These are phyloP conservation scores for Diophrys sp. DNA, from an alignment of 73 alveolate genomes.

Conservation along the genomic window DNA sequence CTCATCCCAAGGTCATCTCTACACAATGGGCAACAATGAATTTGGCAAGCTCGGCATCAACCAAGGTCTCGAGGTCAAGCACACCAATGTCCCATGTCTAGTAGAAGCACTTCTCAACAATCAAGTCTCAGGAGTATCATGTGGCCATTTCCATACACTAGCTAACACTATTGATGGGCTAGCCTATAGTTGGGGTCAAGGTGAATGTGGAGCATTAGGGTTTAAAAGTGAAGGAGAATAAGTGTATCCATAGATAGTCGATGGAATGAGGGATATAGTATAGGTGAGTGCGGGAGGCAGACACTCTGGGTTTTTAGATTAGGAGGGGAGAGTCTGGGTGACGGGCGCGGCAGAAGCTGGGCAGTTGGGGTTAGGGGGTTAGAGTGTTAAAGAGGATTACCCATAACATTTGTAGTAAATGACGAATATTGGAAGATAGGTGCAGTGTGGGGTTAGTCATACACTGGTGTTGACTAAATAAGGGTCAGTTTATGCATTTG, in stretches of 20 bases:
- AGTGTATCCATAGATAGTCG: background rate
- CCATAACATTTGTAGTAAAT: background rate
- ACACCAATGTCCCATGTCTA: constrained; percentile 41
- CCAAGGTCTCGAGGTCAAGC: constrained; percentile 16
- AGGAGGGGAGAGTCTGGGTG: constrained; percentile 8
- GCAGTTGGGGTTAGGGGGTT: background rate
- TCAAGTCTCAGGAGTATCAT: constrained; percentile 65
- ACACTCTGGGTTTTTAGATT: constrained; percentile 42
- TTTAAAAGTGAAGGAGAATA: constrained; percentile 1
- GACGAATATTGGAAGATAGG: background rate
- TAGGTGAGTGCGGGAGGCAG: constrained; percentile 36
- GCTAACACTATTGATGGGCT: constrained; percentile 74
- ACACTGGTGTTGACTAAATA: constrained; percentile 9
- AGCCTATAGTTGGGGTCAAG: constrained; percentile 80
- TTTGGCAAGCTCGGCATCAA: constrained; percentile 45
- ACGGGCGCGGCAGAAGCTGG: constrained; percentile 18
- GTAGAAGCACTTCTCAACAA: constrained; percentile 37
- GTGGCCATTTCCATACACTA: constrained; percentile 77
- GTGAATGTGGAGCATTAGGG: constrained; percentile 57
- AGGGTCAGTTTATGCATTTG: constrained; percentile 1
- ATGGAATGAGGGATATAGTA: constrained; percentile 8
- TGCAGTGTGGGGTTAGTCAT: constrained; percentile 12
- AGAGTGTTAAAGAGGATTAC: background rate
- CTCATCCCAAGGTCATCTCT: constrained; percentile 64
- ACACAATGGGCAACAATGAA: constrained; percentile 53